Evolutionary conservation across 768 basidiomycete genomes (phyloP), one percentile per base, ranked within the genome.

Genomic region (Phylloporus sp.): DNA sequence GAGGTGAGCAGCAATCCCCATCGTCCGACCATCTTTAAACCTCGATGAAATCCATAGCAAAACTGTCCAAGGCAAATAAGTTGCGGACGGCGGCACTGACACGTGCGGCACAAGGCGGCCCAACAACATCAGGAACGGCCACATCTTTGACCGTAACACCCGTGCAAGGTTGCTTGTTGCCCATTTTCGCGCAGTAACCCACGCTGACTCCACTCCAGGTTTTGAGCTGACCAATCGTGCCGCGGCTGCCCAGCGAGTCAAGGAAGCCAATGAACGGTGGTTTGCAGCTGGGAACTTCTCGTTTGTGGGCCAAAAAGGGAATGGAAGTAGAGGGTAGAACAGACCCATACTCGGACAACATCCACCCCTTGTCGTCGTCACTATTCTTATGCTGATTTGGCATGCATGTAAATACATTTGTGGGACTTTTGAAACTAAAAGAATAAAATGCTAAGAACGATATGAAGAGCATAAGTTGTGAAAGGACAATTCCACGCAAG

Each of bases 191-290:
- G 38, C 18, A 29, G 18, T 4, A 13, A 15, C 29, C 22, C 35
- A 40, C 41, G 43, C 53, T 69, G 49, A 70, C 48, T 52, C 39
- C 12, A 52, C 45, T 48, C 45, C 3, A 58, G 91, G 93, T 29
- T 88, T 99, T 70, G 95, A 99, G 70, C 77, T 99, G 54, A 94
- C 93, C 48, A 98, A 98, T 65, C 87, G 90, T 23, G 79, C 88
- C n/a, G 81, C 86, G 5, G 84, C 85, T 46, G 82, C 87, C n/a
- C 85, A 86, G 56, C 80, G 87, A 28, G 91, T 97, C 50, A 92
- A 93, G 68, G 94, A 92, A 59, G 97, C 97, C 23, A 98, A 99
- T 71, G 93, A 97, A 48, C 80, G 88, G 24, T 99, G 97, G 97
- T 99, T 99, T 69, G 85, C 86, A 5, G 82, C 81, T 7, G 91